Percentiles rank a stretch among this genome's conserved stretches.
Evolutionary conservation across 805 yeast species (phyloP).

Genomic region (Kregervanrija pseudodelftensis): DNA sequence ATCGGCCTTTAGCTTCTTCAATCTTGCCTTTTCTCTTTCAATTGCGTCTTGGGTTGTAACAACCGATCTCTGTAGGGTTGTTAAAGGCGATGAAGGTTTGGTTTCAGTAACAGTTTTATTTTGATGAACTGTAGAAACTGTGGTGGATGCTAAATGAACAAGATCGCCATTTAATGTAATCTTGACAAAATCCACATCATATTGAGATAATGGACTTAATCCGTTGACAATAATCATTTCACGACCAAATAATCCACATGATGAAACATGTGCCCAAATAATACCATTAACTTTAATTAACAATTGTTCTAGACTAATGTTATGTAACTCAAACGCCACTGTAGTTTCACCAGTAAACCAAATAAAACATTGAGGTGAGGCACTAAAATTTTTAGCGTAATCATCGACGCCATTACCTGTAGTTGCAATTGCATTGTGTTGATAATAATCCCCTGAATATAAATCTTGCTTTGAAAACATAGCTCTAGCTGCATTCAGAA

Average conservation of each 20-base stretch:
- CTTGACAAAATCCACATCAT: conserved; percentile 44
- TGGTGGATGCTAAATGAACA: conserved; percentile 24
- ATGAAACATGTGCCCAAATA: conserved; percentile 59
- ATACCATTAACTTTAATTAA: conserved; percentile 55
- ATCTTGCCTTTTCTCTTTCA: conserved; percentile 46
- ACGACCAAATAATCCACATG: conserved; percentile 39
- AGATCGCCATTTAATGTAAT: conserved; percentile 25
- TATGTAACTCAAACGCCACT: conserved; percentile 42
- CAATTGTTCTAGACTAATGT: conserved; percentile 35
- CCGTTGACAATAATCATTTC: conserved; percentile 57
- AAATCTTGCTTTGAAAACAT: conserved; percentile 40
- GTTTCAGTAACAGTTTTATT: conserved; percentile 28
- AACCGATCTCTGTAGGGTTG: conserved; percentile 58
- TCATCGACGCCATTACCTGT: conserved; percentile 23
- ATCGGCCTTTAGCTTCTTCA: conserved; percentile 53
- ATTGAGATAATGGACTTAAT: conserved; percentile 55
- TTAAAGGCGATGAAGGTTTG: conserved; percentile 42
- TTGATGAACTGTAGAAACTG: conserved; percentile 30
- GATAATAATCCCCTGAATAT: conserved; percentile 33
- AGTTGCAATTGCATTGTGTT: conserved; percentile 31
- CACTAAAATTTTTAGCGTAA: conserved; percentile 18
- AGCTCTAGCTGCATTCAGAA: conserved; percentile 43
- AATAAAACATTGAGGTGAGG: conserved; percentile 31
- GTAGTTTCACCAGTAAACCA: conserved; percentile 46
- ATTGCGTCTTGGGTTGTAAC: conserved; percentile 56